Evolutionary conservation across 164 flowering plant genomes (phyloP).

Genomic region (Echeveria elegans): DNA sequence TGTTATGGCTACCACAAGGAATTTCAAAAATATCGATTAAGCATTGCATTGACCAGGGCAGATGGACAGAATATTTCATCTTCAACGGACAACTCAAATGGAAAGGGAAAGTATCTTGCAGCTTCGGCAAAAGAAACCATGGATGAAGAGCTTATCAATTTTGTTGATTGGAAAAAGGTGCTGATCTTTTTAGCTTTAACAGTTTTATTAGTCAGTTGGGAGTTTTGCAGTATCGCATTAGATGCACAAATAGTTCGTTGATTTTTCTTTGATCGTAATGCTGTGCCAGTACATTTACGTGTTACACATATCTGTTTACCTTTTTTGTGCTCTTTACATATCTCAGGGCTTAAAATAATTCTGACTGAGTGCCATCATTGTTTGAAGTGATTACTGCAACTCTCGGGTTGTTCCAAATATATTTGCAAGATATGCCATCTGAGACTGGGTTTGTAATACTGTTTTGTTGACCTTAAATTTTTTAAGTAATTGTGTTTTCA

Average conservation of each 20-base stretch:
- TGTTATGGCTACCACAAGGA: conserved; percentile 87
- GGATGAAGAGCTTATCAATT: conserved; percentile 71
- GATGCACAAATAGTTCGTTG: not conserved
- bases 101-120: conserved; percentile 79
- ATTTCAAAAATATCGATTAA: conserved; percentile 70
- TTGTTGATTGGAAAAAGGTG: conserved; percentile 91
- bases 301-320: not conserved
- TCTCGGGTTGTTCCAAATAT: not conserved
- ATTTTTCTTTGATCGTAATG: not conserved
- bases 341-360: not conserved
- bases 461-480: conserved; percentile 2
- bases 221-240: not conserved
- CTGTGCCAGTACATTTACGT: not conserved
- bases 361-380: not conserved
- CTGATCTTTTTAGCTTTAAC: not conserved
- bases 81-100: conserved; percentile 63
- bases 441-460: not conserved
- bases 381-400: not conserved
- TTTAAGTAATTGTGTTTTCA: conserved; percentile 21
- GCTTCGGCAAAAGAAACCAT: conserved; percentile 76
- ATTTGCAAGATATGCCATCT: not conserved
- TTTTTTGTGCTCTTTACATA: not conserved
- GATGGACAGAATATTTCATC: conserved; percentile 93
- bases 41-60: conserved; percentile 92
- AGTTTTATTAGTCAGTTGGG: no score